Evolutionary conservation across 495 filamentous ascomycete species (phyloP).

Genomic region (Xylaria intraflava): DNA sequence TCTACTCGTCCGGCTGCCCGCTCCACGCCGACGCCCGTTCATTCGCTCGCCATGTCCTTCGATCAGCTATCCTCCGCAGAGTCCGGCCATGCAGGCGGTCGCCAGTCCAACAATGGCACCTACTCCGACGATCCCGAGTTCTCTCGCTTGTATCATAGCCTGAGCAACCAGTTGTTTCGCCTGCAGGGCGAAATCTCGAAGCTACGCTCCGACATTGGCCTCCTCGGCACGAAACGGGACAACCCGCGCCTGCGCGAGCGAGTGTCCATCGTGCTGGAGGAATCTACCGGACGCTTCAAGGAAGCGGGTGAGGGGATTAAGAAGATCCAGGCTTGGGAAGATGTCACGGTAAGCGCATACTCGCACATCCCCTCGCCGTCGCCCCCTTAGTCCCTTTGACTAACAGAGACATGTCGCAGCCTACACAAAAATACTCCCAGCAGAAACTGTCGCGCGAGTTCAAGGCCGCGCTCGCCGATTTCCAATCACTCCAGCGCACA

Average conservation of each 20-base stretch:
- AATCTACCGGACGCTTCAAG: slow-evolving; percentile 81
- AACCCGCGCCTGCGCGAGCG: slow-evolving; percentile 86
- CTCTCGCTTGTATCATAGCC: slow-evolving; percentile 65
- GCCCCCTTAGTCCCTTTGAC: slow-evolving; percentile 6
- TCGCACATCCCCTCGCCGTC: not conserved
- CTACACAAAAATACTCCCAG: slow-evolving; percentile 84
- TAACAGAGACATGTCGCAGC: slow-evolving; percentile 40
- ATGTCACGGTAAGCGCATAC: slow-evolving; percentile 66
- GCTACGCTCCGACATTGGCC: slow-evolving; percentile 69
- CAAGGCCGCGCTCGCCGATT: slow-evolving; percentile 76
- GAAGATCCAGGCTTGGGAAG: slow-evolving; percentile 84
- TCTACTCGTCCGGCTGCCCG: not conserved
- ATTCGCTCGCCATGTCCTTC: slow-evolving; percentile 68
- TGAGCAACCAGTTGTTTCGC: slow-evolving; percentile 79
- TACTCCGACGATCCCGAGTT: slow-evolving; percentile 95
- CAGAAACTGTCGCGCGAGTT: slow-evolving; percentile 91
- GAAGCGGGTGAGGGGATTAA: slow-evolving; percentile 89
- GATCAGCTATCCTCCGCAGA: slow-evolving; percentile 78
- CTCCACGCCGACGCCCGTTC: slow-evolving; percentile 3
- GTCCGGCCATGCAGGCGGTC: slow-evolving; percentile 43
- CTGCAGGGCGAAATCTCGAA: slow-evolving; percentile 81
- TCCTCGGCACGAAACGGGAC: slow-evolving; percentile 84
- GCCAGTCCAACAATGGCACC: slow-evolving; percentile 42
- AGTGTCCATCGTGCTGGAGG: slow-evolving; percentile 77
- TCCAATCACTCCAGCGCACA: slow-evolving; percentile 80